phyloP scores from a whole-genome alignment of 495 filamentous ascomycete species.

The Penicillium canescens region DNA sequence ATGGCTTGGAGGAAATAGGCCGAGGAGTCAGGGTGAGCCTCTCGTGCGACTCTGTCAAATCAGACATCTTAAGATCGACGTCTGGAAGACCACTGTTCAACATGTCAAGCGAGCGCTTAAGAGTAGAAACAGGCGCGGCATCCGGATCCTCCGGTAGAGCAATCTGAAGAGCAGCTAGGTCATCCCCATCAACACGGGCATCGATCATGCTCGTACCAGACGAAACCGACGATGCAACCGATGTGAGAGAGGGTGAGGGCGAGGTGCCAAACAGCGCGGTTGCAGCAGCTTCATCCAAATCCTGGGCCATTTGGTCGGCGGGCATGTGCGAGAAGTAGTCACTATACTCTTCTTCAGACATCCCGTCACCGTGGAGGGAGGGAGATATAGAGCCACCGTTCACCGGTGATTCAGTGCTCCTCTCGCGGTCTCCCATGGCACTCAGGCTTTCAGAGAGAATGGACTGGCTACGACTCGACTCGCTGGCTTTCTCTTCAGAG shows the following conservation, averaged over 20 bases:
- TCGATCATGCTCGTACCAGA: constrained; percentile 48
- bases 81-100: constrained; percentile 42
- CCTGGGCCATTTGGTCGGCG: constrained; percentile 23
- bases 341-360: constrained; percentile 38
- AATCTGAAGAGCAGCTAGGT: constrained; percentile 35
- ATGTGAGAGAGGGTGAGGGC: constrained; percentile 48
- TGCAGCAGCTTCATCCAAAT: constrained; percentile 39
- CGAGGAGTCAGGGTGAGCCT: constrained; percentile 41
- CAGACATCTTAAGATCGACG: constrained; percentile 48
- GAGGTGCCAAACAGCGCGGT: constrained; percentile 44
- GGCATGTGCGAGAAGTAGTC: constrained; percentile 46
- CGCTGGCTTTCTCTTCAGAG: constrained; percentile 51
- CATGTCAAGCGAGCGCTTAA: constrained; percentile 49
- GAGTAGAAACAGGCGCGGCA: constrained; percentile 32
- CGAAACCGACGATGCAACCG: constrained; percentile 48
- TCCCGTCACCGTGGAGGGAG: constrained; percentile 32
- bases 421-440: constrained; percentile 30
- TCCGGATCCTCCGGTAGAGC: constrained; percentile 34
- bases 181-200: constrained; percentile 29
- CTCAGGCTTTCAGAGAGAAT: constrained; percentile 39
- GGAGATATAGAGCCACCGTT: constrained; percentile 37
- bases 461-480: constrained; percentile 28
- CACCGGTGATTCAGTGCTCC: constrained; percentile 34
- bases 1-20: constrained; percentile 44
- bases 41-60: constrained; percentile 43